Conservation (phyloP, 2,329 filamentous ascomycete genomes). For the Curvularia spicifera region DNA sequence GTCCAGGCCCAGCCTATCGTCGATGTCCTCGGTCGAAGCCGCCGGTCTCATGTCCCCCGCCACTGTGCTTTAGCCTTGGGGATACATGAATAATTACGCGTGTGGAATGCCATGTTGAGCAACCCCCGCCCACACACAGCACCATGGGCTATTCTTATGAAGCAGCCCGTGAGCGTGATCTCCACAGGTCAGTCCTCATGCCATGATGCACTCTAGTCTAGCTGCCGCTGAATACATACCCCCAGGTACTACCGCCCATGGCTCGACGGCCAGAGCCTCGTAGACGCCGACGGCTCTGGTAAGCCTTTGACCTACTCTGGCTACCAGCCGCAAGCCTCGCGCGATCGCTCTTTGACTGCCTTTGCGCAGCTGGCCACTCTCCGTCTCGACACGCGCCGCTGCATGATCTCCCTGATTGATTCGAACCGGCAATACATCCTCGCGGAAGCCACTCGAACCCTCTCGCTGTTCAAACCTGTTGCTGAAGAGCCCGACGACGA, state of each 20-base stretch:
- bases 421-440: constrained; percentile 48
- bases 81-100: constrained; percentile 7
- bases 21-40: not conserved
- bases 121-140: constrained; percentile 6
- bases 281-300: constrained; percentile 31
- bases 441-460: constrained; percentile 47
- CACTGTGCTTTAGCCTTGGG: constrained; percentile 10
- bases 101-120: constrained; percentile 22
- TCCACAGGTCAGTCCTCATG: constrained; percentile 30
- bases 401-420: constrained; percentile 49
- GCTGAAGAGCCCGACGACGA: constrained; percentile 32
- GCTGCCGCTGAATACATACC: constrained; percentile 7
- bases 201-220: not conserved
- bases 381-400: constrained; percentile 41
- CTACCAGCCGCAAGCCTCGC: constrained; percentile 29
- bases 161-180: constrained; percentile 38
- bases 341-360: constrained; percentile 43
- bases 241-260: constrained; percentile 46
- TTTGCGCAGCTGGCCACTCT: constrained; percentile 48
- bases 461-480: constrained; percentile 41
- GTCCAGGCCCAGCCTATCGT: constrained; percentile 2
- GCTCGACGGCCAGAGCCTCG: constrained; percentile 45
- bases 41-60: constrained; percentile 7
- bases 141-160: constrained; percentile 31
- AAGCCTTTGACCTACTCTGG: constrained; percentile 37